These are phyloP conservation scores for Astraeus odoratus DNA, from an alignment of 768 basidiomycete genomes.

Conservation along the genomic window DNA sequence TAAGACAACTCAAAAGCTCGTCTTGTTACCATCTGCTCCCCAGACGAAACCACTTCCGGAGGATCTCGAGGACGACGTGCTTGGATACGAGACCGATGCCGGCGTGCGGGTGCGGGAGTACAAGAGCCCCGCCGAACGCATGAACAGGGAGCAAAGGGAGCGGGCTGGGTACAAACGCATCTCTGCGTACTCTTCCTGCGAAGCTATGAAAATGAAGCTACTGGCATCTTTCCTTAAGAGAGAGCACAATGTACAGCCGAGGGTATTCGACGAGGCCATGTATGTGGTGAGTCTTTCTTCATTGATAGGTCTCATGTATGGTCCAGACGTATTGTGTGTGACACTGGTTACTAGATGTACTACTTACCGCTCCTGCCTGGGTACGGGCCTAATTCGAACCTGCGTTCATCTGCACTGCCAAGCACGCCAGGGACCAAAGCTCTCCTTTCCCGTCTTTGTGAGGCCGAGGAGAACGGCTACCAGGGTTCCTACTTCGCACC, in stretches of 20 bases:
- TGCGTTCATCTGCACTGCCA: constrained; percentile 74
- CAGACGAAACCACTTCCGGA: constrained; percentile 2
- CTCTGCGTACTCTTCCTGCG: constrained; percentile 86
- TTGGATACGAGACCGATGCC: constrained; percentile 58
- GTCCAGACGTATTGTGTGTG: no score
- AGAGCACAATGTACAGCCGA: constrained; percentile 83
- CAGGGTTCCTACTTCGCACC: constrained; percentile 73
- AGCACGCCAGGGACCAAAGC: constrained; percentile 46
- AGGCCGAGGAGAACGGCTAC: constrained; percentile 88
- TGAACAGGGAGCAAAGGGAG: constrained; percentile 81
- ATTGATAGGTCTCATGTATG: no score
- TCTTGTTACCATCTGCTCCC: constrained; percentile 44
- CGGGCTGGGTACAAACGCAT: constrained; percentile 74
- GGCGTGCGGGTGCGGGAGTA: constrained; percentile 55
- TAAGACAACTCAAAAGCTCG: constrained; percentile 88
- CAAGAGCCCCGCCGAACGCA: constrained; percentile 81
- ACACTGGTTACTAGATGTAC: constrained; percentile 90
- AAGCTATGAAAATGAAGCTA: constrained; percentile 78
- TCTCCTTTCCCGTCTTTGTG: constrained; percentile 61
- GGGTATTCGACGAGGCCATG: constrained; percentile 89
- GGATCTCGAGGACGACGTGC: constrained; percentile 41
- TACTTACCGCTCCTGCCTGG: constrained; percentile 88
- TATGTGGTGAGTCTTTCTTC: constrained; percentile 63
- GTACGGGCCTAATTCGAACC: constrained; percentile 75
- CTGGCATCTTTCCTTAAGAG: constrained; percentile 82